A percentile compares a stretch with the other conserved stretches of the same genome.
phyloP scores from a whole-genome alignment of 495 filamentous ascomycete species.

The Hyaloscypha variabilis region DNA sequence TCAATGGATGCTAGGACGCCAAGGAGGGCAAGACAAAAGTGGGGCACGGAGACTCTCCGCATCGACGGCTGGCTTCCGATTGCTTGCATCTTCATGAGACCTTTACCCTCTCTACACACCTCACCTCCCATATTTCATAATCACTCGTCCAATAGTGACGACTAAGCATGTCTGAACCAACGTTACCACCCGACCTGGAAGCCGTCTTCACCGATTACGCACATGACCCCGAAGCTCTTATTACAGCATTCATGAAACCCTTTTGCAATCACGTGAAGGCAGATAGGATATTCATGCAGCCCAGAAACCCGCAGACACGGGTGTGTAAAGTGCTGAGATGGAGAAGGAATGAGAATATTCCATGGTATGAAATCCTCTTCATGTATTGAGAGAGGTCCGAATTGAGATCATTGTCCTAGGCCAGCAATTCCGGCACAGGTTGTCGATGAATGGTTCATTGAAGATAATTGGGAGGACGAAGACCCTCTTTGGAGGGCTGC shows the following conservation, averaged over 20 bases:
- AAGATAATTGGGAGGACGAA: conserved; percentile 14
- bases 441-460: conserved; percentile 10
- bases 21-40: neutral
- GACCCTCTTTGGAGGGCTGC: conserved; percentile 18
- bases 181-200: conserved; percentile 16
- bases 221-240: conserved; percentile 6
- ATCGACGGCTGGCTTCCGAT: neutral
- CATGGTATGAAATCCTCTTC: neutral
- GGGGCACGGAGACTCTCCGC: neutral
- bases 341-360: conserved; percentile 16
- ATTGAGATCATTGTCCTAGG: neutral
- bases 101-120: neutral
- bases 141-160: neutral
- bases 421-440: neutral
- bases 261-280: conserved; percentile 20
- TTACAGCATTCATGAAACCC: conserved; percentile 14
- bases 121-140: neutral
- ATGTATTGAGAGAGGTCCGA: neutral
- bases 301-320: conserved; percentile 13
- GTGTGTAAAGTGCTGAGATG: conserved; percentile 19
- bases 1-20: neutral
- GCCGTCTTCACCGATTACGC: conserved; percentile 9
- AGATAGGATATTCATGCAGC: conserved; percentile 17
- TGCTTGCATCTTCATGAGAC: neutral
- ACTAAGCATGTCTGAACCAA: neutral